Evolutionary conservation across 768 basidiomycete species (phyloP).

Genomic region (Krasilnikovozyma curviuscula): DNA sequence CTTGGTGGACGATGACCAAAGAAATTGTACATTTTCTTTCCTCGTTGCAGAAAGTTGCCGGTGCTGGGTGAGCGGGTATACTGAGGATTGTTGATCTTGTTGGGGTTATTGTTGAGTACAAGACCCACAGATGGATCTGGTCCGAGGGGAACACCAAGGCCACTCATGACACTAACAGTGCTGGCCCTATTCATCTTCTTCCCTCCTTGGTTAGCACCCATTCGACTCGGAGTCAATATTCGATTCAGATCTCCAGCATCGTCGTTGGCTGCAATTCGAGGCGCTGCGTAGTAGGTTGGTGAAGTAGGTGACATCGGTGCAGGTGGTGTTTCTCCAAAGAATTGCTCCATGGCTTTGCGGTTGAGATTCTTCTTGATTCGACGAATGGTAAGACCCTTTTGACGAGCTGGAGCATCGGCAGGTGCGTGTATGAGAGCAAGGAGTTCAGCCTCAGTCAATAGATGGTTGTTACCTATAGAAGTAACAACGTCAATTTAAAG

Average conservation of each 20-base stretch:
- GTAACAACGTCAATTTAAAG: slow-evolving; percentile 4
- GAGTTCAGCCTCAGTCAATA: slow-evolving; percentile 62
- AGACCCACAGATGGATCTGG: slow-evolving; percentile 35
- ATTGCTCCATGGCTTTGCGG: slow-evolving; percentile 29
- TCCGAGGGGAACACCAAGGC: slow-evolving; percentile 68
- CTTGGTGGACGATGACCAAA: slow-evolving; percentile 94
- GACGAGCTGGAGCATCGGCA: slow-evolving; percentile 55
- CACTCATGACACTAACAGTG: slow-evolving; percentile 81
- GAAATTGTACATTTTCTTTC: slow-evolving; percentile 45
- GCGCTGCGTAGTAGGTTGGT: slow-evolving; percentile 23
- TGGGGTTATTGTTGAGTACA: slow-evolving; percentile 35
- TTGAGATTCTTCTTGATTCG: slow-evolving; percentile 29
- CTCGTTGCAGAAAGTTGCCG: slow-evolving; percentile 23
- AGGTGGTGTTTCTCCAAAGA: slow-evolving; percentile 35
- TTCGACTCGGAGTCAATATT: slow-evolving; percentile 12
- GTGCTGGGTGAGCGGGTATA: slow-evolving; percentile 25
- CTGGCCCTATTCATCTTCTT: slow-evolving; percentile 75
- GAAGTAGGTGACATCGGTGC: slow-evolving; percentile 25
- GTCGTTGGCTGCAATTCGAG: slow-evolving; percentile 19
- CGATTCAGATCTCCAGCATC: slow-evolving; percentile 16
- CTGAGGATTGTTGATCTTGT: slow-evolving; percentile 32
- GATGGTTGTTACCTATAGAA: slow-evolving; percentile 41
- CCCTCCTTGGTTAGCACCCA: slow-evolving; percentile 10
- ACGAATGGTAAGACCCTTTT: slow-evolving; percentile 57
- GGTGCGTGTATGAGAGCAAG: slow-evolving; percentile 66